Evolutionary conservation across 1,284 basidiomycete species (phyloP), one percentile per base, ranked within the genome.

Genomic region (Rhodotorula sp.): DNA sequence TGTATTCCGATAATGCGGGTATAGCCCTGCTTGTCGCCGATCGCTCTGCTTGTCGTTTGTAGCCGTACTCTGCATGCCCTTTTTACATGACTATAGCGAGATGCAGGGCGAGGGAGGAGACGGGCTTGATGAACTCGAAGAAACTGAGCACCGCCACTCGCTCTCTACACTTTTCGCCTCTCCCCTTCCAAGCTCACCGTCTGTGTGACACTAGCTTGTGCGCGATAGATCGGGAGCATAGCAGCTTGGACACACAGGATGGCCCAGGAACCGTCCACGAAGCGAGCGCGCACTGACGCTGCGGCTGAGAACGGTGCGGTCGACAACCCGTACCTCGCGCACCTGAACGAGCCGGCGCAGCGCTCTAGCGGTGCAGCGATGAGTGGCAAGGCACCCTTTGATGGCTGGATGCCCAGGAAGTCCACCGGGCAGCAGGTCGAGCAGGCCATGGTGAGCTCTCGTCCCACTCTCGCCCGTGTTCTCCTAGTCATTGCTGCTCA

Each of bases 351-450:
- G 14, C 78, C 82, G 6, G 73, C 80, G 46, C 77, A 85, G 71
- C 78, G 83, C 3, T 63, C 70, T 62, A 70, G 61, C 29, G 67
- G 70, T 10, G 71, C 59, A 46, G 23, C 14, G 7, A 56, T 34
- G 34, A 70, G 68, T 1, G 67, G 71, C 43, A 58, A 58, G 16
- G 64, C 47, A 3, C 91, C 91, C 12, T 82, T 96, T 12, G 87
- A 86, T 78, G 93, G 92, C 21, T 89, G 93, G 76, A 81, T 92
- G 51, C 89, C 91, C 1, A 85, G 93, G 70, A 88, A 87, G 76
- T 90, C 94, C n/a, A 87, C 84, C 0, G 89, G 87, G 8, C 83
- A 85, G 8, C 88, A 93, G 83, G 91, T 90, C 31, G 86, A 87
- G 71, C 83, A 83, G 67, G 91, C 90, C 56, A 85, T 95, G 86